These are phyloP conservation scores for Hsuehochloa calcarea DNA, from an alignment of 176 grass and related monocot genomes.

Conservation along the genomic window DNA sequence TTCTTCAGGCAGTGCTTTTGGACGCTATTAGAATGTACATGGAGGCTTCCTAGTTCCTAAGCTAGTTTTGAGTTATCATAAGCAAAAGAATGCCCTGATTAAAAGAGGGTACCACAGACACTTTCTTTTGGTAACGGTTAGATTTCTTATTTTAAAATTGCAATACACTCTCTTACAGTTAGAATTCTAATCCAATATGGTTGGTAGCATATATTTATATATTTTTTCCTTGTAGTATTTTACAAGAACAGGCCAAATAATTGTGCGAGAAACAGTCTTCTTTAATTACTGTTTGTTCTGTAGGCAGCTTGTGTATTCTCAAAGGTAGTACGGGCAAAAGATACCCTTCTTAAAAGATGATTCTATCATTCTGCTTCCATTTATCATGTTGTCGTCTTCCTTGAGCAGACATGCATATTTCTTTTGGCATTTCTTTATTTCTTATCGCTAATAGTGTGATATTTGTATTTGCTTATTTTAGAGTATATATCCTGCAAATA, in stretches of 20 bases:
- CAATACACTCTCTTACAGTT: not conserved
- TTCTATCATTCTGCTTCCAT: constrained; percentile 8
- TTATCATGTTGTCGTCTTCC: not conserved
- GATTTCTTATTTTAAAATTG: not conserved
- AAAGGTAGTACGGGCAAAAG: not conserved
- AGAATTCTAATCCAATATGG: not conserved
- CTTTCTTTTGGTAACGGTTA: not conserved
- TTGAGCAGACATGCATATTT: not conserved
- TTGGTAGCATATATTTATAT: not conserved
- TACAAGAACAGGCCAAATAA: not conserved
- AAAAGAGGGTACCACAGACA: not conserved
- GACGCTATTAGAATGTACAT: not conserved
- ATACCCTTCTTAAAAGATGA: not conserved
- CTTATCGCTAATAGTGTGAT: constrained; percentile 10
- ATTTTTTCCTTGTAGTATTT: not conserved
- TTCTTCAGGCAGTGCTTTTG: not conserved
- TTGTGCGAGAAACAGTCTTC: not conserved
- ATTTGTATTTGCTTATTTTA: constrained; percentile 38
- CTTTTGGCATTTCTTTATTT: not conserved
- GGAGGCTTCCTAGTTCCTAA: not conserved
- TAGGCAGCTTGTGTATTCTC: too few species aligned
- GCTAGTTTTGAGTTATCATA: not conserved
- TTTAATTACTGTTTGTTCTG: not conserved
- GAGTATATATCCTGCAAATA: constrained; percentile 67
- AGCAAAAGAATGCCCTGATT: not conserved